Percentiles rank a stretch among this genome's conserved stretches.
Conservation (phyloP, 176 grass and related monocot species). For the Oryza punctata region DNA sequence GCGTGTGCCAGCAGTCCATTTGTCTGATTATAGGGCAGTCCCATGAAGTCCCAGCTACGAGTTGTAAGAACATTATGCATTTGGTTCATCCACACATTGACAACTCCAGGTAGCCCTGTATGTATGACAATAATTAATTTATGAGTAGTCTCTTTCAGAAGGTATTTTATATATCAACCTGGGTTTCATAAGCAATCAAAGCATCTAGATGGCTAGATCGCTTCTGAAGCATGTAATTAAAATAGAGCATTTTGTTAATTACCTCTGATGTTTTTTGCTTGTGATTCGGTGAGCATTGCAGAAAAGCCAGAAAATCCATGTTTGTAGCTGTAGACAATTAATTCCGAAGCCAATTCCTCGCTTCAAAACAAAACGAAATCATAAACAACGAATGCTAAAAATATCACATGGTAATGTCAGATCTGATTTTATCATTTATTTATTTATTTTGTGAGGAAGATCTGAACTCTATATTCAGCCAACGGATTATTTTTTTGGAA, state of each 20-base stretch:
- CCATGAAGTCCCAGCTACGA: conserved; percentile 50
- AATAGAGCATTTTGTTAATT: too few relatives aligned
- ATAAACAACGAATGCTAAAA: neutral
- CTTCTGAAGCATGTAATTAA: too few relatives aligned
- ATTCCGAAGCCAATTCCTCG: neutral
- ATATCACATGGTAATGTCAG: neutral
- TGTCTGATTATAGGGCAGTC: conserved; percentile 23
- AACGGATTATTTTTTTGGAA: too few relatives aligned
- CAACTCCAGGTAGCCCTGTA: neutral
- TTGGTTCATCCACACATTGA: conserved; percentile 14
- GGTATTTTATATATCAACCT: too few relatives aligned
- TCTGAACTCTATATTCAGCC: too few relatives aligned
- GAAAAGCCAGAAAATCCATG: conserved; percentile 32
- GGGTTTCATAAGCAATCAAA: too few relatives aligned
- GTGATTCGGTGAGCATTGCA: conserved; percentile 4
- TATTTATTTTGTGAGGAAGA: too few relatives aligned
- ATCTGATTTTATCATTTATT: neutral
- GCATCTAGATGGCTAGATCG: too few relatives aligned
- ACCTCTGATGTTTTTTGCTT: neutral
- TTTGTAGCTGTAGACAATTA: conserved; percentile 27
- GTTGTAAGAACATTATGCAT: conserved; percentile 28
- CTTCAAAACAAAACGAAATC: neutral
- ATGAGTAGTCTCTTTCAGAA: too few relatives aligned
- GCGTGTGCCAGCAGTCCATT: conserved; percentile 11
- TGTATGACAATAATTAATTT: neutral